Conservation (phyloP, 2,329 filamentous ascomycete species). For the Aschersonia sp. region DNA sequence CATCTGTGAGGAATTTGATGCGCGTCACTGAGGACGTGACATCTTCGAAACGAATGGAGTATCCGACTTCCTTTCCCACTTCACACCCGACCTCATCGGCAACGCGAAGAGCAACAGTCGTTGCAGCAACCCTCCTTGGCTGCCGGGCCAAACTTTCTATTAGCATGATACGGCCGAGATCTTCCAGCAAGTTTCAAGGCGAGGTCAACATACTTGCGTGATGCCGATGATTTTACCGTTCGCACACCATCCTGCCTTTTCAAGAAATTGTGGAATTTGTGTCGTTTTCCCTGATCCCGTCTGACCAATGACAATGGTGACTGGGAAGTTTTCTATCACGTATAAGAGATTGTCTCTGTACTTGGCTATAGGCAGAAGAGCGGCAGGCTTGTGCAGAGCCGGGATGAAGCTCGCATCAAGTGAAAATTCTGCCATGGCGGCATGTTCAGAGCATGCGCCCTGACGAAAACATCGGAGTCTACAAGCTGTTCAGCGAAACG, state of each 20-base stretch:
- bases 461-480: no score
- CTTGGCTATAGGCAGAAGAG: slow-evolving; percentile 74
- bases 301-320: slow-evolving; percentile 84
- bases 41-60: slow-evolving; percentile 88
- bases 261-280: slow-evolving; percentile 83
- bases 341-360: slow-evolving; percentile 72
- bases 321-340: slow-evolving; percentile 66
- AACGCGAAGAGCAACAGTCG: slow-evolving; percentile 75
- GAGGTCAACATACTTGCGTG: slow-evolving; percentile 55
- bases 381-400: slow-evolving; percentile 71
- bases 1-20: slow-evolving; percentile 94
- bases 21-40: slow-evolving; percentile 70
- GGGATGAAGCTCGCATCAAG: slow-evolving; percentile 53
- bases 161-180: neutral
- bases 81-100: slow-evolving; percentile 81
- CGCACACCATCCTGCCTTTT: slow-evolving; percentile 77
- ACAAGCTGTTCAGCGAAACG: no score
- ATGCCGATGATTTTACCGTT: slow-evolving; percentile 74
- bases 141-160: slow-evolving; percentile 20
- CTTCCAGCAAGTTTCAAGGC: neutral
- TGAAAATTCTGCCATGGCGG: slow-evolving; percentile 40
- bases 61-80: slow-evolving; percentile 81
- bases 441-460: neutral
- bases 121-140: slow-evolving; percentile 83
- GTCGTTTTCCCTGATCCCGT: slow-evolving; percentile 95